Conservation (phyloP, 2,329 filamentous ascomycete genomes). For the Curvularia spicifera region DNA sequence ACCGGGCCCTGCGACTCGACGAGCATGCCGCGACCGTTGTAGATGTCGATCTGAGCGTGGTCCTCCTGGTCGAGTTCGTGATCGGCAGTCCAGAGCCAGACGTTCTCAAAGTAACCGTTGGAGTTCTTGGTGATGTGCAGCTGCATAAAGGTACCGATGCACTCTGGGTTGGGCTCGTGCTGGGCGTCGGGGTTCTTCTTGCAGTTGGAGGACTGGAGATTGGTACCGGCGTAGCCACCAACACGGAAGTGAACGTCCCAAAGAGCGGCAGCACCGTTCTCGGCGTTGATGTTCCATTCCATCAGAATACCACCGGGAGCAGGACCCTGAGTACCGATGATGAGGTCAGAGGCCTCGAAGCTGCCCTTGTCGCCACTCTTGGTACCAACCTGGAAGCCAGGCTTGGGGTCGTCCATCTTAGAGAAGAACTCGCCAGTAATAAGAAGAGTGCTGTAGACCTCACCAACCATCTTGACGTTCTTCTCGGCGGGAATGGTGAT, state of each 20-base stretch:
- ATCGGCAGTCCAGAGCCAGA: conserved; percentile 89
- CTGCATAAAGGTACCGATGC: conserved; percentile 73
- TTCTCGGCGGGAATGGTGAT: conserved; percentile 65
- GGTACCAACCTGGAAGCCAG: conserved; percentile 85
- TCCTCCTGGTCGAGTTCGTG: conserved; percentile 81
- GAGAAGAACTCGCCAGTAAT: conserved; percentile 76
- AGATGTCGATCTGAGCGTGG: conserved; percentile 79
- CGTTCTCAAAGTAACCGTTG: conserved; percentile 84
- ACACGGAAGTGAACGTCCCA: conserved; percentile 98
- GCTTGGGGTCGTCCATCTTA: conserved; percentile 75
- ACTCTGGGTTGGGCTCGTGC: conserved; percentile 68
- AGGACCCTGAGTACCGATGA: conserved; percentile 82
- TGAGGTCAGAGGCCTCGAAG: conserved; percentile 86
- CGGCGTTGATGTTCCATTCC: conserved; percentile 81
- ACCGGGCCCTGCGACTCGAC: conserved; percentile 78
- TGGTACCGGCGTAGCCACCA: conserved; percentile 82
- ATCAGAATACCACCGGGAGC: conserved; percentile 88
- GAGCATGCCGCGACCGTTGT: conserved; percentile 83
- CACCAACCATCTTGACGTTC: conserved; percentile 85
- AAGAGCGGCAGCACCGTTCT: conserved; percentile 75
- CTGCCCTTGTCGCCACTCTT: conserved; percentile 72
- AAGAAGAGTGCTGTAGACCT: conserved; percentile 91
- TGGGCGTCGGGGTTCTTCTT: conserved; percentile 72
- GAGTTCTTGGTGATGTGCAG: conserved; percentile 62
- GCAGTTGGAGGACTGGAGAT: conserved; percentile 81